Base-by-base conservation (phyloP, 2,329 filamentous ascomycete species). In the Stagonosporopsis cucurbitacearum region DNA sequence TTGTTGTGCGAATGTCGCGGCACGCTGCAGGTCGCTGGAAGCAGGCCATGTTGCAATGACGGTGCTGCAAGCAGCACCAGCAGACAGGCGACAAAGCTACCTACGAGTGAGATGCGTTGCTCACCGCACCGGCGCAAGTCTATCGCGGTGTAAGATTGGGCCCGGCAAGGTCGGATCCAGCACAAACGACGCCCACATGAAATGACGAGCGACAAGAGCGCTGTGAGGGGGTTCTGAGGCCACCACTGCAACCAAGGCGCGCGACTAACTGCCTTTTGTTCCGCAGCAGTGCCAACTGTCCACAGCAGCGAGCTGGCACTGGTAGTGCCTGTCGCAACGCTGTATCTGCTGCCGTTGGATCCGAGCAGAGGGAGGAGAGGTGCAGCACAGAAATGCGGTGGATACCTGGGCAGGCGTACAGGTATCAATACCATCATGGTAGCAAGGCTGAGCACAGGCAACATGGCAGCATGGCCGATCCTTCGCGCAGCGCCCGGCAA, bases 261-360 rank as follows among this genome's bases (percentile, higher is more conserved):
- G 47, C 46, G 44, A 52, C 50, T 52, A 45, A 17, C 22, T 44
- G 44, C 53, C 58, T 57, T 64, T 19, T 50, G 57, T 63, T 59
- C 55, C 54, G 62, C 58, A 64, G 39, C 53, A 63, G 53, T 54
- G 48, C 59, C 55, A 59, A 43, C 54, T 17, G 50, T 52, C 15
- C 49, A 48, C 30, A 30, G 55, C 54, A 51, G 56, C 47, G 51
- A 59, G 54, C 49, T 44, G 40, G 50, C 36, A 26, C 46, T 48
- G 43, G 52, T 50, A 28, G 45, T 41, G 9, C 40, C 19, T 35
- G 39, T 50, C n/a, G 41, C 40, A 22, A 30, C 13, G 46, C 28
- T 46, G 30, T 30, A 11, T 42, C 23, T 48, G 44, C 39, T 48
- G 53, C 53, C 53, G 53, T 42, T 26, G n/a, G 17, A 47, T 47